Conservation (phyloP, 345 rosid species). For the Euphorbia tirucalli region DNA sequence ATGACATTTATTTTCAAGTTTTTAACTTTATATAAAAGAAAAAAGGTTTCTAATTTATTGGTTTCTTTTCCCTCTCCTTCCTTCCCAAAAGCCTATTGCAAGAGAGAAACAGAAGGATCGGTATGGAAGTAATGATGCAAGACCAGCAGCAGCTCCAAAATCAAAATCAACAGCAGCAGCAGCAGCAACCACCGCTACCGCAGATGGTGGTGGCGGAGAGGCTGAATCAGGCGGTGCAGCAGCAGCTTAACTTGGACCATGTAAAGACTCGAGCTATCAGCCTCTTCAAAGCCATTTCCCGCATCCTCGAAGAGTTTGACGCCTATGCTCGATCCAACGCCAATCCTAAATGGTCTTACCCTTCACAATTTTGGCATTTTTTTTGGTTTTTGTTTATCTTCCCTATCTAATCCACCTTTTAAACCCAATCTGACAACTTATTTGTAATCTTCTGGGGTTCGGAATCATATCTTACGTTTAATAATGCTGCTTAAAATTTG, state of each 20-base stretch:
- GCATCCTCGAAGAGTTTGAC: slow-evolving; percentile 87
- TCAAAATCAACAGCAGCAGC: slow-evolving; percentile 14
- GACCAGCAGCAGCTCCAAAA: slow-evolving; percentile 25
- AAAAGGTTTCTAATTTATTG: too few relatives aligned
- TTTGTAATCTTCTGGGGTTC: too few relatives aligned
- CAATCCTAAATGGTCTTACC: slow-evolving; percentile 69
- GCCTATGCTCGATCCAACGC: slow-evolving; percentile 71
- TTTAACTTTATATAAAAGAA: too few relatives aligned
- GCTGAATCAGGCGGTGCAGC: slow-evolving; percentile 60
- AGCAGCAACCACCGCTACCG: slow-evolving; percentile 22
- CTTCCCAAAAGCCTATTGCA: not conserved
- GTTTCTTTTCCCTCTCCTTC: too few relatives aligned
- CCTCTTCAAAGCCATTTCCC: slow-evolving; percentile 75
- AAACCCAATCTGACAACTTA: too few relatives aligned
- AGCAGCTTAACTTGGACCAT: slow-evolving; percentile 73
- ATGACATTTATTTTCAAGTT: too few relatives aligned
- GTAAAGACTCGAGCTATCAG: slow-evolving; percentile 76
- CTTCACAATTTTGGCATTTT: not conserved
- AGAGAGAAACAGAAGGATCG: not conserved
- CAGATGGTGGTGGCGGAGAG: slow-evolving; percentile 43
- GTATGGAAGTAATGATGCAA: slow-evolving; percentile 22
- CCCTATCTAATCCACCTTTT: not conserved
- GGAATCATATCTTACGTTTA: not conserved
- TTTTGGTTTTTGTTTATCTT: not conserved
- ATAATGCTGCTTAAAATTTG: not conserved